These are phyloP conservation scores for Tetracladium setigerum DNA, from an alignment of 495 filamentous ascomycete species.

Conservation along the genomic window DNA sequence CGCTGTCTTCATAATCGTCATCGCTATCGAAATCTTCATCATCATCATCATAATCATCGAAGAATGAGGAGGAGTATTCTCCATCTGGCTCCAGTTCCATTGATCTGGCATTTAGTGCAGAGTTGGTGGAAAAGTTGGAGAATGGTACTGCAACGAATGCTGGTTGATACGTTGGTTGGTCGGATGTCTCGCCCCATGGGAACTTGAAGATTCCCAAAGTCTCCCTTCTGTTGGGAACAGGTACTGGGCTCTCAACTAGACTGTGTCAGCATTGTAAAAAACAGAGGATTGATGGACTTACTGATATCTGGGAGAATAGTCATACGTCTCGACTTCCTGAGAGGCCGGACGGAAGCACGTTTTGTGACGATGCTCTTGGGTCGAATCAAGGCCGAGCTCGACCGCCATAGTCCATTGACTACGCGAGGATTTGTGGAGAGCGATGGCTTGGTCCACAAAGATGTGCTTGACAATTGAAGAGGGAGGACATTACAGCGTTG, in stretches of 20 bases:
- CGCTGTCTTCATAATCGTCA: conserved; percentile 28
- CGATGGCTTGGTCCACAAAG: conserved; percentile 21
- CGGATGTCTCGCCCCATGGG: conserved; percentile 49
- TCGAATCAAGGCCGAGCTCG: conserved; percentile 17
- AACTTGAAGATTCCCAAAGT: conserved; percentile 51
- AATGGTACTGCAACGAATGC: conserved; percentile 16
- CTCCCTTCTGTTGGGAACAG: conserved; percentile 41
- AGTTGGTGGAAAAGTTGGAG: conserved; percentile 9
- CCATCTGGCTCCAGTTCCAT: conserved; percentile 28
- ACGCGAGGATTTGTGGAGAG: conserved; percentile 14
- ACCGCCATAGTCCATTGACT: conserved; percentile 17
- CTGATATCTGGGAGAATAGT: conserved; percentile 46
- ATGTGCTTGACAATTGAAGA: conserved; percentile 15
- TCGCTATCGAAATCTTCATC: conserved; percentile 36
- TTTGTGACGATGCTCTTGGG: conserved; percentile 16
- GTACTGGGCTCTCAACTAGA: conserved; percentile 41
- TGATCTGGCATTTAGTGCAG: conserved; percentile 26
- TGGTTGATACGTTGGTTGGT: conserved; percentile 29
- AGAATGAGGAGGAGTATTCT: conserved; percentile 34
- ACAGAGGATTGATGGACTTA: conserved; percentile 2
- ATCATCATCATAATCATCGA: conserved; percentile 33
- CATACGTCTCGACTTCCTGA: conserved; percentile 40
- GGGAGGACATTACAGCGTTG: conserved; percentile 7
- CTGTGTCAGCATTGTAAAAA: conserved; percentile 1
- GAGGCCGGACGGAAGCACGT: conserved; percentile 24